Conservation (phyloP, 106 monocot species). For the Xerophyta viscosa region DNA sequence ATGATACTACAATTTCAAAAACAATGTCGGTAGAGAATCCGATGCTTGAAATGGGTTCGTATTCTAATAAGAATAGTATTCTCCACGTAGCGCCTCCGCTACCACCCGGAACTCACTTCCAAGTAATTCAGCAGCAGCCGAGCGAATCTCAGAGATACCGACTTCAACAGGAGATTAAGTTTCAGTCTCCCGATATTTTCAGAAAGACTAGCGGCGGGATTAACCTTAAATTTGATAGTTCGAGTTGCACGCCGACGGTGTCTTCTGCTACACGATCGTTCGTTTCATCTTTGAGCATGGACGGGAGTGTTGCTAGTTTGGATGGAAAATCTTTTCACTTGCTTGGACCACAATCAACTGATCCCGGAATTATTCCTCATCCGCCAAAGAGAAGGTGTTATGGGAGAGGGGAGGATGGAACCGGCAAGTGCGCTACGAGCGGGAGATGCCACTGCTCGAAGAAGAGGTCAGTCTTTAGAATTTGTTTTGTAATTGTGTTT, state of each 20-base stretch:
- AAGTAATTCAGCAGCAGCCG: constrained; percentile 36
- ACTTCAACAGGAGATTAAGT: constrained; percentile 62
- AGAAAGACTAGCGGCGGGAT: constrained; percentile 53
- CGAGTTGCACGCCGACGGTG: constrained; percentile 57
- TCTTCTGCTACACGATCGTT: constrained; percentile 65
- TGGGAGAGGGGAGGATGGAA: constrained; percentile 60
- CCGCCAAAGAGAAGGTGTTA: constrained; percentile 48
- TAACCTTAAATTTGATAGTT: constrained; percentile 65
- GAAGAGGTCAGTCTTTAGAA: constrained; percentile 46
- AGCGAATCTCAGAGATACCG: constrained; percentile 31
- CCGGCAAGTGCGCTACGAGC: constrained; percentile 45
- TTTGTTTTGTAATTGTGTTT: not conserved
- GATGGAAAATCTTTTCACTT: constrained; percentile 52
- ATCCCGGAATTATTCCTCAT: constrained; percentile 21
- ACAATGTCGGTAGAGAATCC: constrained; percentile 35
- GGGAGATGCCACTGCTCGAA: constrained; percentile 82
- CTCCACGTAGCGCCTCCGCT: constrained; percentile 4
- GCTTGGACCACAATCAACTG: constrained; percentile 53
- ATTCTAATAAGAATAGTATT: not conserved
- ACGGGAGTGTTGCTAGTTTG: constrained; percentile 58
- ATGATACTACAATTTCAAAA: constrained; percentile 10
- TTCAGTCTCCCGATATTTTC: constrained; percentile 55
- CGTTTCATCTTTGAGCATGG: constrained; percentile 77
- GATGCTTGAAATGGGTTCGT: constrained; percentile 13
- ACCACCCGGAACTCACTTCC: constrained; percentile 19